phyloP scores from a whole-genome alignment of 1,284 basidiomycete species.

The Trichosporon asahii region DNA sequence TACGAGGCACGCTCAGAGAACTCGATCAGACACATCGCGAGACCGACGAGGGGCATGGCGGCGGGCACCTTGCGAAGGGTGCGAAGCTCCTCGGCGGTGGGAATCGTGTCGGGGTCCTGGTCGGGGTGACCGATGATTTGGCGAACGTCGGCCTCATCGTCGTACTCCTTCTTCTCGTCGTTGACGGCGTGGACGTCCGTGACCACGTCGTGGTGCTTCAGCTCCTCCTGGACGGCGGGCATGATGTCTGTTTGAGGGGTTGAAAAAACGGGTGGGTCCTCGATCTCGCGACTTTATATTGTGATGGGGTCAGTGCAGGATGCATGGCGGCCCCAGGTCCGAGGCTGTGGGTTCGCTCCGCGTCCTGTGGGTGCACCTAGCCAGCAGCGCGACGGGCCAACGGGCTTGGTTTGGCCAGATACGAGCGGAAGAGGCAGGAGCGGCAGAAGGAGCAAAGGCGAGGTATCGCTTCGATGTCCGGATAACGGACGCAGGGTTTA shows the following conservation, averaged over 20 bases:
- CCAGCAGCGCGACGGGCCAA: neutral
- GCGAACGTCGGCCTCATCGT: neutral
- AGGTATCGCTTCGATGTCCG: neutral
- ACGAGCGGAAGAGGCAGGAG: neutral
- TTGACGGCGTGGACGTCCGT: neutral
- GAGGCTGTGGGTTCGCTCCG: neutral
- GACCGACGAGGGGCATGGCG: slow-evolving; percentile 15
- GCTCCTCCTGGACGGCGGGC: neutral
- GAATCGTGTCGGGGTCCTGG: slow-evolving; percentile 15
- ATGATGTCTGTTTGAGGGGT: neutral
- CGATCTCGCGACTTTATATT: neutral
- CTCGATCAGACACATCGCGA: slow-evolving; percentile 48
- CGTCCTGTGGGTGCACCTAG: neutral
- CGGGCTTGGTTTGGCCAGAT: neutral
- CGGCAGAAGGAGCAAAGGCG: neutral
- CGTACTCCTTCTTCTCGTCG: slow-evolving; percentile 1
- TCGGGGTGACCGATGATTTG: slow-evolving; percentile 7
- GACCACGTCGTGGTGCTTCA: slow-evolving; percentile 3
- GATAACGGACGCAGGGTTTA: neutral
- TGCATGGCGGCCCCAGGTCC: neutral
- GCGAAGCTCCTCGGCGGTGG: slow-evolving; percentile 18
- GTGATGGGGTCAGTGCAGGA: neutral
- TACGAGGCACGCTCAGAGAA: slow-evolving; percentile 43
- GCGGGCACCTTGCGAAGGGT: slow-evolving; percentile 19
- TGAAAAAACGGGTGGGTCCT: neutral